Conservation (phyloP, 140 eudicot species). For the Stevia rebaudiana region DNA sequence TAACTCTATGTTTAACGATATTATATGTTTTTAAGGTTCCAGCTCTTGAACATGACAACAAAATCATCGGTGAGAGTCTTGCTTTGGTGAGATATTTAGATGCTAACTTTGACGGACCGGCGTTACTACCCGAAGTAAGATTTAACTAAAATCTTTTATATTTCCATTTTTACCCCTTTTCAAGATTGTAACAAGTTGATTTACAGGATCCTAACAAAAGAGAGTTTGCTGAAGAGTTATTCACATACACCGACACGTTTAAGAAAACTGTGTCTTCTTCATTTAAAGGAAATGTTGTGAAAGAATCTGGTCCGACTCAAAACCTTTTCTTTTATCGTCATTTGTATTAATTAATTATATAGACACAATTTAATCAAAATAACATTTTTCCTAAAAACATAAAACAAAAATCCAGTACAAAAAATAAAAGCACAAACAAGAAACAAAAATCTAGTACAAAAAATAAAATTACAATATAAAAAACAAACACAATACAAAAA, state of each 20-base stretch:
- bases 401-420: too few species aligned
- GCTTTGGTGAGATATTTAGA: conserved; percentile 69
- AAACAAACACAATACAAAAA: too few species aligned
- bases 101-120: conserved; percentile 75
- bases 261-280: conserved; percentile 27
- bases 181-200: not conserved
- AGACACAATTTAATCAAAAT: not conserved
- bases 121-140: conserved; percentile 71
- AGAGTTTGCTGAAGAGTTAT: conserved; percentile 70
- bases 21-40: conserved; percentile 52
- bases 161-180: not conserved
- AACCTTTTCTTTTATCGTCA: not conserved
- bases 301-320: conserved; percentile 40
- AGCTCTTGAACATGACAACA: conserved; percentile 78
- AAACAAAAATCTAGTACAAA: too few species aligned
- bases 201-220: conserved; percentile 60
- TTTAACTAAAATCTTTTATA: conserved; percentile 2
- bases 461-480: too few species aligned
- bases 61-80: conserved; percentile 72
- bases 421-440: too few species aligned
- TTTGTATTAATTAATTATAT: not conserved
- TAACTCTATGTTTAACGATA: not conserved
- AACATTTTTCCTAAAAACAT: too few species aligned
- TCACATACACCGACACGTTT: conserved; percentile 50
- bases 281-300: conserved; percentile 46